A percentile compares a stretch with the other conserved stretches of the same genome.
Conservation (phyloP, 371 early-diverging fungal species). For the Homolaphlyctis polyrhiza region DNA sequence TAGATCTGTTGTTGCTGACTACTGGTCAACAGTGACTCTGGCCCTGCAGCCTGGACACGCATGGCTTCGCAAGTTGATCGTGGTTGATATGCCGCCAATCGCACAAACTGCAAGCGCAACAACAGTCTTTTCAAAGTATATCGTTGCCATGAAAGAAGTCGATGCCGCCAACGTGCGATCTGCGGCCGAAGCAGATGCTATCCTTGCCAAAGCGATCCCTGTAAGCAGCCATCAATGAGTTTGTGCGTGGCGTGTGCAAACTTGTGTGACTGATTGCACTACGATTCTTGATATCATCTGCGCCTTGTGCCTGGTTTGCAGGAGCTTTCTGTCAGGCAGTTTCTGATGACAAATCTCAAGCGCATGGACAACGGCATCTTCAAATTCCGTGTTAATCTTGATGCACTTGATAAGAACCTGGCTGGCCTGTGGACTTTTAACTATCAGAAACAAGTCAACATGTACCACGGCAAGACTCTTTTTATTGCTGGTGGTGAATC, state of each 20-base stretch:
- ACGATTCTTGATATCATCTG: too few relatives aligned
- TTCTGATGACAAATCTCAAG: slow-evolving; percentile 85
- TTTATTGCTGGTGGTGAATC: slow-evolving; percentile 77
- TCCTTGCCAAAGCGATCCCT: slow-evolving; percentile 42
- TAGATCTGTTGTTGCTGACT: too few relatives aligned
- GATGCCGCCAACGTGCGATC: slow-evolving; percentile 48
- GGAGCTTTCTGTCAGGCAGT: slow-evolving; percentile 70
- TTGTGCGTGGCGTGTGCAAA: background rate
- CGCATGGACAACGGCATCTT: slow-evolving; percentile 32
- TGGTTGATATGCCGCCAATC: slow-evolving; percentile 84
- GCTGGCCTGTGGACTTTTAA: slow-evolving; percentile 53
- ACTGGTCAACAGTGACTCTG: too few relatives aligned
- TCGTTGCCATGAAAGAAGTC: slow-evolving; percentile 63
- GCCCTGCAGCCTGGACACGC: slow-evolving; percentile 50
- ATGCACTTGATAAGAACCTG: slow-evolving; percentile 56
- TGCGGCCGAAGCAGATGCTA: slow-evolving; percentile 68
- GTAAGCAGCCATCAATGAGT: slow-evolving; percentile 3
- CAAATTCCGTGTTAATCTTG: slow-evolving; percentile 67
- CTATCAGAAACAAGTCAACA: slow-evolving; percentile 17
- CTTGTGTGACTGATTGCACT: too few relatives aligned
- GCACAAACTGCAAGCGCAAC: slow-evolving; percentile 10
- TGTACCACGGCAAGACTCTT: slow-evolving; percentile 58
- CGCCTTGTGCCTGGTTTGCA: slow-evolving; percentile 7
- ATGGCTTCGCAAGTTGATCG: slow-evolving; percentile 62
- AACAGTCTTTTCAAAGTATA: slow-evolving; percentile 38